A percentile compares a stretch with the other conserved stretches of the same genome.
Conservation (phyloP, 805 yeast genomes). For the Cyberlindnera suaveolens region DNA sequence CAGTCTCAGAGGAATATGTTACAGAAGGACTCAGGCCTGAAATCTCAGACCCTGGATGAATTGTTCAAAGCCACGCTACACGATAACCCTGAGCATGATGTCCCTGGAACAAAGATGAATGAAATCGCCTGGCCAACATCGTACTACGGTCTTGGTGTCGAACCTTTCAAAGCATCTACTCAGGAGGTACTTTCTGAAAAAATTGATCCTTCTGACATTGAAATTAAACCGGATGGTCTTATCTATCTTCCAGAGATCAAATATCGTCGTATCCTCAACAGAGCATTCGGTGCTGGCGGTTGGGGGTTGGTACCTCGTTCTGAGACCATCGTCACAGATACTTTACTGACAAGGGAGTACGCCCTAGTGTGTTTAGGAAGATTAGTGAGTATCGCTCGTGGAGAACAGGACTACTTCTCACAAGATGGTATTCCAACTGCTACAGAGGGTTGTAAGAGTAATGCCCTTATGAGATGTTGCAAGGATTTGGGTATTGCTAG, state of each 20-base stretch:
- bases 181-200: slow-evolving; percentile 57
- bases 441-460: slow-evolving; percentile 93
- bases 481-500: slow-evolving; percentile 96
- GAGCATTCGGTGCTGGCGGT: slow-evolving; percentile 96
- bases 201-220: slow-evolving; percentile 69
- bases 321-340: slow-evolving; percentile 69
- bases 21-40: slow-evolving; percentile 3
- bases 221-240: slow-evolving; percentile 93
- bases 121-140: slow-evolving; percentile 76
- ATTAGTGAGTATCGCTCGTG: slow-evolving; percentile 86
- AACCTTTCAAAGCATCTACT: slow-evolving; percentile 61
- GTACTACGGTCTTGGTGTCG: slow-evolving; percentile 77
- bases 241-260: slow-evolving; percentile 92
- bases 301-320: slow-evolving; percentile 97
- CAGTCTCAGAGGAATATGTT: slow-evolving; percentile 11
- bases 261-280: slow-evolving; percentile 81
- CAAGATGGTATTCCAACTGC: slow-evolving; percentile 90
- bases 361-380: slow-evolving; percentile 84
- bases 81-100: slow-evolving; percentile 16
- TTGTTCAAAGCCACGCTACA: slow-evolving; percentile 16
- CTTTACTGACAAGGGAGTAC: slow-evolving; percentile 81
- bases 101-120: slow-evolving; percentile 1
- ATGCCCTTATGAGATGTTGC: slow-evolving; percentile 96
- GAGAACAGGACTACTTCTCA: slow-evolving; percentile 89
- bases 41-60: slow-evolving; percentile 14